phyloP scores from a whole-genome alignment of 1,284 basidiomycete species.

The Sanghuangporus baumii region DNA sequence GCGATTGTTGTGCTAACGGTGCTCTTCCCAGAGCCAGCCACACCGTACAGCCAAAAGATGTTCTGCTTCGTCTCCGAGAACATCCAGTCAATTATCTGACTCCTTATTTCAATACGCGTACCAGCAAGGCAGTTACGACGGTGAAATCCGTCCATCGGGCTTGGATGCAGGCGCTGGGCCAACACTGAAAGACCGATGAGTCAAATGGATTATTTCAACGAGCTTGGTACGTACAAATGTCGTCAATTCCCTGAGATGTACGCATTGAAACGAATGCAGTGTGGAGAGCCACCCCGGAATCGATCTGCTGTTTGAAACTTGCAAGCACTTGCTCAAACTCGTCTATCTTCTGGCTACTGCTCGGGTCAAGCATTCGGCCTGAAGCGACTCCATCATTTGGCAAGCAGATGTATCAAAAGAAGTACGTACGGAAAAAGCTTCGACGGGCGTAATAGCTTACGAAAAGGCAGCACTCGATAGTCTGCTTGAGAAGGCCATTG shows the following conservation, averaged over 20 bases:
- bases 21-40: slow-evolving; percentile 26
- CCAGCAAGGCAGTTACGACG: slow-evolving; percentile 5
- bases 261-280: not conserved
- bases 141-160: not conserved
- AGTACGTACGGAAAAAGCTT: slow-evolving; percentile 5
- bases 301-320: not conserved
- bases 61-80: not conserved
- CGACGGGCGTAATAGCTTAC: slow-evolving; percentile 10
- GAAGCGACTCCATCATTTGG: not conserved
- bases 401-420: not conserved
- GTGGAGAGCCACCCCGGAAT: not conserved
- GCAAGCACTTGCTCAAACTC: not conserved
- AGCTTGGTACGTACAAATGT: not conserved
- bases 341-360: not conserved
- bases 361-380: not conserved
- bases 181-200: not conserved
- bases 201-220: too few relatives aligned
- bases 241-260: not conserved
- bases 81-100: not conserved
- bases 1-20: slow-evolving; percentile 21
- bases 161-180: not conserved
- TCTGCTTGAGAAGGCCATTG: slow-evolving; percentile 5
- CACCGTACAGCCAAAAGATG: slow-evolving; percentile 24
- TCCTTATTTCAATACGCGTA: not conserved
- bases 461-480: slow-evolving; percentile 12